Percentiles rank a stretch among this genome's conserved stretches.
phyloP scores from a whole-genome alignment of 345 rosid species.

The Sisymbrium altissimum region DNA sequence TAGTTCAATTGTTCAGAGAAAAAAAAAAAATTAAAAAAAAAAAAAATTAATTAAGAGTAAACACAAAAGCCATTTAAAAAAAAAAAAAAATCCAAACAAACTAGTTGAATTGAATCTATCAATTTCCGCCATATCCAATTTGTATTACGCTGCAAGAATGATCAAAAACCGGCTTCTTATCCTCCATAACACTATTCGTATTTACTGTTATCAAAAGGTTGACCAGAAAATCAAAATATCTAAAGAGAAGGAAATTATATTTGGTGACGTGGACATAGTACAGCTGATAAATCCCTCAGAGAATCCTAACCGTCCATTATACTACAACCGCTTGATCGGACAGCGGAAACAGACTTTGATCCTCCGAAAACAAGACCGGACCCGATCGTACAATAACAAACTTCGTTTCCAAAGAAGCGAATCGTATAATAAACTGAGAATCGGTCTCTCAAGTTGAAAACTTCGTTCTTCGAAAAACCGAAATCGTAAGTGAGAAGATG shows the following conservation, averaged over 20 bases:
- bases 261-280: slow-evolving; percentile 12
- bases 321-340: slow-evolving; percentile 20
- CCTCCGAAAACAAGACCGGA: neutral
- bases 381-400: neutral
- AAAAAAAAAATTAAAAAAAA: too few species aligned
- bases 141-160: too few species aligned
- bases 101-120: too few species aligned
- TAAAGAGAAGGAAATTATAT: neutral
- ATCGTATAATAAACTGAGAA: slow-evolving; percentile 11
- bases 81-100: too few species aligned
- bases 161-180: too few species aligned
- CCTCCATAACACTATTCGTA: too few species aligned
- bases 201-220: too few species aligned
- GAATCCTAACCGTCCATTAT: neutral
- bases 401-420: neutral
- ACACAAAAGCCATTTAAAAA: too few species aligned
- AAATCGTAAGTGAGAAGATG: slow-evolving; percentile 34
- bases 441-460: neutral
- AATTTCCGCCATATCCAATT: too few species aligned
- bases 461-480: neutral
- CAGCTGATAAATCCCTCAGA: neutral
- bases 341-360: neutral
- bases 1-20: too few species aligned
- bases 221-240: neutral
- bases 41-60: too few species aligned